These are phyloP conservation scores for Lipomyces yamanashiensis DNA, from an alignment of 805 yeast species.

Conservation along the genomic window DNA sequence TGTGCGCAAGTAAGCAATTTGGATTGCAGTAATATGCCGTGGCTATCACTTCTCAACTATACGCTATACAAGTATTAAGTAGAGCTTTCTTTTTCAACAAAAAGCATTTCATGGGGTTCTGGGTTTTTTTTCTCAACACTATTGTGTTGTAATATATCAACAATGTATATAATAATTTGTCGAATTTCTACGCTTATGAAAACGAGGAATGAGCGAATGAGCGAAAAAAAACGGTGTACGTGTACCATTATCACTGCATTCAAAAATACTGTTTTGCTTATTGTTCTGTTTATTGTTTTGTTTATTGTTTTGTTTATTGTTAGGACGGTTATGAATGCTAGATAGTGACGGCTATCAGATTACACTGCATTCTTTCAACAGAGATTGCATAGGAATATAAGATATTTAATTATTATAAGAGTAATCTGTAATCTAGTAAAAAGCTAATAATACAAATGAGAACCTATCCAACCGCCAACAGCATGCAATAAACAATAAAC, in stretches of 20 bases:
- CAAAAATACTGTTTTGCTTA: background rate
- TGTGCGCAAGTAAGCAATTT: slow-evolving; percentile 45
- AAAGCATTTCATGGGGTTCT: slow-evolving; percentile 33
- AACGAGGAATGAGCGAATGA: too few relatives aligned
- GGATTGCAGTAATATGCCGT: slow-evolving; percentile 21
- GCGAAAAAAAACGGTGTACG: background rate
- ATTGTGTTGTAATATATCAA: too few relatives aligned
- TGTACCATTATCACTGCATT: slow-evolving; percentile 6
- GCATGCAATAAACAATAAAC: background rate
- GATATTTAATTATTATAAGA: background rate
- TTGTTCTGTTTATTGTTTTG: background rate
- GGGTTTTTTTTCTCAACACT: background rate
- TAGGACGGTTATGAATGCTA: background rate
- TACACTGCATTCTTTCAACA: slow-evolving; percentile 24
- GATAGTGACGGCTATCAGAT: slow-evolving; percentile 17
- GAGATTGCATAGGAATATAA: slow-evolving; percentile 8
- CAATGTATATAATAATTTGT: too few relatives aligned
- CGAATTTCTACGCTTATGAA: too few relatives aligned
- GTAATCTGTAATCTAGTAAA: background rate
- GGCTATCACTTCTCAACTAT: background rate
- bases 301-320: background rate
- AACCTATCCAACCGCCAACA: background rate
- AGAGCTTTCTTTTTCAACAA: slow-evolving; percentile 39
- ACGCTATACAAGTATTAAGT: too few relatives aligned
- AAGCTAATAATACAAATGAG: background rate